phyloP scores from a whole-genome alignment of 768 basidiomycete species.

The Kondoa malvinella region DNA sequence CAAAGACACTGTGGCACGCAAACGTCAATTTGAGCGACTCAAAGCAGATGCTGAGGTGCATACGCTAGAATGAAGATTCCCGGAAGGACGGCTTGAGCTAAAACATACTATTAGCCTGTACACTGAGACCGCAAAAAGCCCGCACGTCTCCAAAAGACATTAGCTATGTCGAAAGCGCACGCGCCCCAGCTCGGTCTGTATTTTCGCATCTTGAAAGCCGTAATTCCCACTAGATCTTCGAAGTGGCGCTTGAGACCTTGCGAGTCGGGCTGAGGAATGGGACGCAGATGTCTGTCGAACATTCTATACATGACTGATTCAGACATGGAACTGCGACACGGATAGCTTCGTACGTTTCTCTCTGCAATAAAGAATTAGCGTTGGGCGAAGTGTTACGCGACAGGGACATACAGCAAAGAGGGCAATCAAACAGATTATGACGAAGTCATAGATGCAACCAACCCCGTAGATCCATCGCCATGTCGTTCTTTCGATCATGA shows the following conservation, averaged over 20 bases:
- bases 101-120: not conserved
- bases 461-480: conserved; percentile 56
- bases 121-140: conserved; percentile 36
- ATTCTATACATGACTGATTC: conserved; percentile 38
- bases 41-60: conserved; percentile 26
- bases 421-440: conserved; percentile 44
- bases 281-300: conserved; percentile 46
- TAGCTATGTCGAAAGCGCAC: conserved; percentile 37
- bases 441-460: conserved; percentile 43
- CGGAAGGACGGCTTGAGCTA: not conserved
- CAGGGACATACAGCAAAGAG: conserved; percentile 37
- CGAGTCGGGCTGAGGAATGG: conserved; percentile 37
- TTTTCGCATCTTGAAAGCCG: conserved; percentile 44
- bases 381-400: not conserved
- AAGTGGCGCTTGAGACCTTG: conserved; percentile 41
- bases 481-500: conserved; percentile 39
- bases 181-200: conserved; percentile 42
- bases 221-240: conserved; percentile 48
- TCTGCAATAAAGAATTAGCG: not conserved
- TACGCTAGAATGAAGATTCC: not conserved
- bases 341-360: not conserved
- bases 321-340: not conserved
- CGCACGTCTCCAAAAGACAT: conserved; percentile 50
- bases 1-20: conserved; percentile 38
- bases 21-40: not conserved